phyloP scores from a whole-genome alignment of 2,329 filamentous ascomycete species.

The Pseudocercospora musae region DNA sequence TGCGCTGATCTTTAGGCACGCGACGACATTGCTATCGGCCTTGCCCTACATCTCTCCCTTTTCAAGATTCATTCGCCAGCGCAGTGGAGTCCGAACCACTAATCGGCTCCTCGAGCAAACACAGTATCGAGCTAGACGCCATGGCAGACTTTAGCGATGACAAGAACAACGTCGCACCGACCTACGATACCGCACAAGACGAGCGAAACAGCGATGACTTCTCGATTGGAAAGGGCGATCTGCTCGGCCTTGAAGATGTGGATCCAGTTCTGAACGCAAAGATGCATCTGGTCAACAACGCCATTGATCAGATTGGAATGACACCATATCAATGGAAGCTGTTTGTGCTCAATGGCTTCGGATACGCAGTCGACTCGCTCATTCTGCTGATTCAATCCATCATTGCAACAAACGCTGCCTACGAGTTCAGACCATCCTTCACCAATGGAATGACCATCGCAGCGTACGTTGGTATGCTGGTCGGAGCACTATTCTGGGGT shows the following conservation, averaged over 20 bases:
- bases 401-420: conserved; percentile 56
- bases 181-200: conserved; percentile 8
- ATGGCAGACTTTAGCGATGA: conserved; percentile 19
- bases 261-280: conserved; percentile 63
- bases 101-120: conserved; percentile 15
- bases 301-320: conserved; percentile 54
- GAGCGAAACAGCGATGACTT: conserved; percentile 18
- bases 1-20: background rate
- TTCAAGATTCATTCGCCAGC: background rate
- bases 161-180: conserved; percentile 18
- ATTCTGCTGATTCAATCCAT: conserved; percentile 62
- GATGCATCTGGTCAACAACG: conserved; percentile 68
- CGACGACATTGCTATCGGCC: background rate
- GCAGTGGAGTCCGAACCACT: conserved; percentile 14
- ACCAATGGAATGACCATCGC: conserved; percentile 57
- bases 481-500: conserved; percentile 66
- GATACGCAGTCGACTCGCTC: conserved; percentile 58
- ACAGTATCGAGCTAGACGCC: conserved; percentile 17
- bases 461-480: conserved; percentile 54
- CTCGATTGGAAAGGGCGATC: conserved; percentile 44
- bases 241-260: conserved; percentile 56
- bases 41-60: background rate
- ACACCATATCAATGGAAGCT: conserved; percentile 56
- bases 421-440: conserved; percentile 58
- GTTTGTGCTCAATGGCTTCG: conserved; percentile 61